phyloP scores from a whole-genome alignment of 345 rosid genomes.

The Euphorbia lathyris region DNA sequence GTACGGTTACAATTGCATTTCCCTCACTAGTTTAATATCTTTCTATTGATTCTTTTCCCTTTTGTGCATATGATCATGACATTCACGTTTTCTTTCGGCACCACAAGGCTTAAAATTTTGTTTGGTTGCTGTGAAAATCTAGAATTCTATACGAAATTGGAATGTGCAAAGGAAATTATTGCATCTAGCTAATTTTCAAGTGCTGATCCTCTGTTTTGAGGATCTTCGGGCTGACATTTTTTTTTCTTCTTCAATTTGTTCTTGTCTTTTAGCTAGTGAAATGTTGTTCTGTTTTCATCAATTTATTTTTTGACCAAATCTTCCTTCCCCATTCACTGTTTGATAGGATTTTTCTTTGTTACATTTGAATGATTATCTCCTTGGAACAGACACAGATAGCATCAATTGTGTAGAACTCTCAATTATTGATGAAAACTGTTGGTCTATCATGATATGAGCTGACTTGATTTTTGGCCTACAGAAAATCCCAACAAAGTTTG shows the following conservation, averaged over 20 bases:
- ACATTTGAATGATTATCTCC: neutral
- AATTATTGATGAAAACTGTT: neutral
- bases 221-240: neutral
- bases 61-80: neutral
- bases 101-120: neutral
- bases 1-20: neutral
- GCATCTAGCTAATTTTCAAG: neutral
- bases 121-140: slow-evolving; percentile 11
- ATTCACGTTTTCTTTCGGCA: neutral
- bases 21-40: neutral
- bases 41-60: neutral
- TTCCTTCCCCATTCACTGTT: neutral
- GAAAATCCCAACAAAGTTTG: slow-evolving; percentile 38
- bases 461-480: slow-evolving; percentile 19
- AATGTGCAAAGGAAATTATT: neutral
- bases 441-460: too few relatives aligned
- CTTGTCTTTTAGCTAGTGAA: neutral
- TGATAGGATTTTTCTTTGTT: neutral
- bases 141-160: neutral
- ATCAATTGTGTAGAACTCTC: neutral
- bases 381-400: neutral
- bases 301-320: neutral
- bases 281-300: neutral
- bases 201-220: neutral
- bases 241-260: neutral